A percentile compares a stretch with the other conserved stretches of the same genome.
Evolutionary conservation across 108 stramenopile species (phyloP).

Genomic region (Stephanodiscus minutulus): DNA sequence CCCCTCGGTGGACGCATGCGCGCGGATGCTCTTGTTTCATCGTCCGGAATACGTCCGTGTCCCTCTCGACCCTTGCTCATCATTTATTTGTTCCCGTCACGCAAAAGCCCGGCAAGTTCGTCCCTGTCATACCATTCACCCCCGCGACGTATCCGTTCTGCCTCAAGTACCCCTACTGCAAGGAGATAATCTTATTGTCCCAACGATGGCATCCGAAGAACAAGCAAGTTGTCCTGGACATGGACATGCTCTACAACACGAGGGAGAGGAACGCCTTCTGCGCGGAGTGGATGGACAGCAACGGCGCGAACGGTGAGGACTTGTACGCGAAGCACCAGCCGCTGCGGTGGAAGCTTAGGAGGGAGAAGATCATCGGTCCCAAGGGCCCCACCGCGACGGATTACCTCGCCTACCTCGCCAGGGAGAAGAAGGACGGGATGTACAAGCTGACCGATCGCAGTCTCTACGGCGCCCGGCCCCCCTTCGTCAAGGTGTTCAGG

Average conservation of each 20-base stretch:
- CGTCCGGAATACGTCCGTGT: too few relatives aligned
- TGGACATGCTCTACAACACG: slow-evolving; percentile 62
- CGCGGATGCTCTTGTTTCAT: too few relatives aligned
- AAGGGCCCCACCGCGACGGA: slow-evolving; percentile 55
- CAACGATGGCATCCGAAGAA: slow-evolving; percentile 38
- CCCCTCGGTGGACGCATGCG: too few relatives aligned
- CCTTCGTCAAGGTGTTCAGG: slow-evolving; percentile 59
- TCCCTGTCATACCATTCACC: slow-evolving; percentile 65
- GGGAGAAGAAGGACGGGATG: slow-evolving; percentile 57
- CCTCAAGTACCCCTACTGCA: slow-evolving; percentile 62
- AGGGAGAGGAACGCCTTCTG: slow-evolving; percentile 51
- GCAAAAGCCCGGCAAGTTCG: slow-evolving; percentile 46
- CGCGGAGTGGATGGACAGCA: slow-evolving; percentile 55
- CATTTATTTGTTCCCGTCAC: background rate
- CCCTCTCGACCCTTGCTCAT: background rate
- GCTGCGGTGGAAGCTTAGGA: slow-evolving; percentile 45
- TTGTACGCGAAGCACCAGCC: slow-evolving; percentile 55
- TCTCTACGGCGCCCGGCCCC: slow-evolving; percentile 57
- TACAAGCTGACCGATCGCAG: slow-evolving; percentile 67
- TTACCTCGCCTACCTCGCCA: slow-evolving; percentile 49
- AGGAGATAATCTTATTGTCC: slow-evolving; percentile 32
- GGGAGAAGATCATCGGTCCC: slow-evolving; percentile 58
- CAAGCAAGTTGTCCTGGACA: slow-evolving; percentile 44
- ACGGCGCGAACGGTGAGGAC: slow-evolving; percentile 59
- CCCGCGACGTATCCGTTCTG: slow-evolving; percentile 62